Conservation (phyloP, 2,329 filamentous ascomycete genomes). For the Lasiodiplodia hormozganensis region DNA sequence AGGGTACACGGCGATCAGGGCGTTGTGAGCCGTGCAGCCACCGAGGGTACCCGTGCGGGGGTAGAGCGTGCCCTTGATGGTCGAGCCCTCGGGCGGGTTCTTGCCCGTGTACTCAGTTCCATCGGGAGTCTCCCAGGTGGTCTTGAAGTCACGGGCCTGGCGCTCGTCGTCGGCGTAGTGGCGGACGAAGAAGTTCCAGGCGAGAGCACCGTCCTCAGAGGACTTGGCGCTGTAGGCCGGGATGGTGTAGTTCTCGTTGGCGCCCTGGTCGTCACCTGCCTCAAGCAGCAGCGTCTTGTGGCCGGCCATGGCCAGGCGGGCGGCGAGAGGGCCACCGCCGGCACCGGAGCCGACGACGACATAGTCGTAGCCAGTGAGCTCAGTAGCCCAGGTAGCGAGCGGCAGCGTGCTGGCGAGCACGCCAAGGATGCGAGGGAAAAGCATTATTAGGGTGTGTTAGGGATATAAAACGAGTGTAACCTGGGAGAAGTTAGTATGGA, state of each 20-base stretch:
- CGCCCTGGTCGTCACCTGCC: slow-evolving; percentile 64
- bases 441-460: slow-evolving; percentile 4
- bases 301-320: slow-evolving; percentile 64
- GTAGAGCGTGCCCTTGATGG: slow-evolving; percentile 62
- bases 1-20: slow-evolving; percentile 66
- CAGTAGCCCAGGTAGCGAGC: slow-evolving; percentile 3
- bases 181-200: slow-evolving; percentile 69
- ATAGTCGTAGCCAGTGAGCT: slow-evolving; percentile 60
- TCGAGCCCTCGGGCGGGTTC: slow-evolving; percentile 60
- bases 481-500: neutral
- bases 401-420: slow-evolving; percentile 7
- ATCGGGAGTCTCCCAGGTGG: slow-evolving; percentile 61
- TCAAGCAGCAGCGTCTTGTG: slow-evolving; percentile 66
- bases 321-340: slow-evolving; percentile 65
- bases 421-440: slow-evolving; percentile 10
- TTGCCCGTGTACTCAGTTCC: slow-evolving; percentile 62
- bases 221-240: slow-evolving; percentile 61
- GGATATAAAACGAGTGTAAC: slow-evolving; percentile 13
- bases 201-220: slow-evolving; percentile 64
- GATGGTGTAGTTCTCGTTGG: slow-evolving; percentile 57
- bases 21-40: slow-evolving; percentile 68
- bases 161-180: slow-evolving; percentile 65
- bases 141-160: slow-evolving; percentile 65
- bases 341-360: slow-evolving; percentile 67
- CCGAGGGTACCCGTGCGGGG: slow-evolving; percentile 64